Base-by-base conservation (phyloP, 2,329 filamentous ascomycete species). In the Fonsecaea erecta region DNA sequence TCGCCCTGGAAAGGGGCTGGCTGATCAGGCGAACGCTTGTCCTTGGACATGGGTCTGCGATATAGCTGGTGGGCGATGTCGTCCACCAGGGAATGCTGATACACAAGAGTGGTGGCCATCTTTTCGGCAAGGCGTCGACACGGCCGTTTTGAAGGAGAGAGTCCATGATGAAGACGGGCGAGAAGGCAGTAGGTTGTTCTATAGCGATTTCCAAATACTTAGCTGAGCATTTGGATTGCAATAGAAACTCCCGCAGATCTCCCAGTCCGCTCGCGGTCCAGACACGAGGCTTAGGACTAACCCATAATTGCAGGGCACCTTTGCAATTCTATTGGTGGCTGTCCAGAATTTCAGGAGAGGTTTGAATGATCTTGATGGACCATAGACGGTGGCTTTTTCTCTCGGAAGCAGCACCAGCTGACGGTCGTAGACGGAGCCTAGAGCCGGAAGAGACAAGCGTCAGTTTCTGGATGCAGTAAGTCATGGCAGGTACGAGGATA, bases 1-100 rank as follows among this genome's bases (percentile, higher is more conserved):
- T 71, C 69, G 37, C 69, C 69, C 43, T 65, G 64, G 60, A 71
- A 71, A 9, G 66, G 63, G 2, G 66, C 68, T 32, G 68, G 66
- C 24, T 68, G 63, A n/a, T 61, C 46, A 3, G 66, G 26, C 12
- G 67, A 58, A 16, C 57, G 65, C 43, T 62, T 71, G 18, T 67
- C 65, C 40, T 68, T 66, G 24, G 67, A 65, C 67, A 70, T 71
- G 28, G 54, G 35, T n/a, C 56, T 52, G 14, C 57, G 53, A 32
- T 52, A 52, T 7, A 52, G 24, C 18, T 62, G 52, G 26, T 34
- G 43, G 52, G 54, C 37, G 28, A 40, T 40, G 32, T 54, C 30
- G 37, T 65, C 62, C 52, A 34, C 43, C 43, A 55, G 11, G 11
- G 35, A 37, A 52, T 53, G 18, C 32, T 67, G 65, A 26, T 64